Conservation (phyloP, 208 protist genomes). For the Herpetomonas tarakana region DNA sequence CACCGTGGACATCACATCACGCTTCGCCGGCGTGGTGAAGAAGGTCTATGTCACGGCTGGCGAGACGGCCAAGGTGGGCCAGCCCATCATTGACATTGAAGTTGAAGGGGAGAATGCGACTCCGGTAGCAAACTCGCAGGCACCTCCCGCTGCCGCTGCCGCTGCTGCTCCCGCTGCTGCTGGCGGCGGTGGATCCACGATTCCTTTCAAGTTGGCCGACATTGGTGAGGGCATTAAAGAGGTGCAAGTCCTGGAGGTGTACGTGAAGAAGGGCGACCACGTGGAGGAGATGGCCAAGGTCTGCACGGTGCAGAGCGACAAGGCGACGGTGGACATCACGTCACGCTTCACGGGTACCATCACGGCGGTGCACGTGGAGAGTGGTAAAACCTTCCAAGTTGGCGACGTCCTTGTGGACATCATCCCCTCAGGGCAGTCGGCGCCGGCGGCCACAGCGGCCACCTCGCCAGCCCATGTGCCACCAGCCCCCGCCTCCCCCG, state of each 20-base stretch:
- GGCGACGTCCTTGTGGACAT: conserved; percentile 90
- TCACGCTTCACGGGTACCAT: conserved; percentile 88
- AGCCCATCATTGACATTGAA: conserved; percentile 87
- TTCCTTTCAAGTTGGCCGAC: conserved; percentile 91
- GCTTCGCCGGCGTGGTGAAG: conserved; percentile 80
- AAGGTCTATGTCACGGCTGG: conserved; percentile 80
- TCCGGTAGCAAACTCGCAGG: neutral
- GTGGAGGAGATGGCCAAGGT: conserved; percentile 93
- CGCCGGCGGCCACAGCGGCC: neutral
- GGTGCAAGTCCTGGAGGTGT: conserved; percentile 93
- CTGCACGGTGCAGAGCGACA: conserved; percentile 96
- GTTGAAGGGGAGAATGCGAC: conserved; percentile 18
- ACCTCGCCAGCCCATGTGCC: neutral
- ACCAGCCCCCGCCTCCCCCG: neutral
- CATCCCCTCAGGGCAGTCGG: conserved; percentile 9
- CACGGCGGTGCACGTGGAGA: conserved; percentile 72
- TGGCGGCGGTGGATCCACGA: conserved; percentile 4
- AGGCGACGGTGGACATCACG: conserved; percentile 94
- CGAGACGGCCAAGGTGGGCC: conserved; percentile 79
- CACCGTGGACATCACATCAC: conserved; percentile 90
- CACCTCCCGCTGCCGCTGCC: conserved; percentile 4
- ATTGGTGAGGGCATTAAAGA: conserved; percentile 96
- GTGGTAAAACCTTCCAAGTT: conserved; percentile 83
- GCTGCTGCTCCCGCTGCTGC: conserved; percentile 10
- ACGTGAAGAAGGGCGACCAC: conserved; percentile 86